Percentiles rank a stretch among this genome's conserved stretches.
phyloP scores from a whole-genome alignment of 1,284 basidiomycete genomes.

The Porodaedalea pini region DNA sequence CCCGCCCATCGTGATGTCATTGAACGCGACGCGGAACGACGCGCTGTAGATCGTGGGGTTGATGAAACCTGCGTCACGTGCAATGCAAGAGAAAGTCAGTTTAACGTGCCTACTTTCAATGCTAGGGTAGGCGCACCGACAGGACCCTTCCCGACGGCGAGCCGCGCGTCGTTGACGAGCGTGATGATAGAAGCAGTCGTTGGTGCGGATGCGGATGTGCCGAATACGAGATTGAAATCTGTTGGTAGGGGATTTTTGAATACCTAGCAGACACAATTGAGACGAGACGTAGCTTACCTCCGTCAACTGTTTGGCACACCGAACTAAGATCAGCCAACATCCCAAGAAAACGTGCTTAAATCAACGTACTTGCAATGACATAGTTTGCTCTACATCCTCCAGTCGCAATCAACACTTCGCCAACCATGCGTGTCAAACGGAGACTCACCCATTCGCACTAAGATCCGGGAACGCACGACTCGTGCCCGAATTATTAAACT shows the following conservation, averaged over 20 bases:
- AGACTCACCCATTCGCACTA: slow-evolving; percentile 24
- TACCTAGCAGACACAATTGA: background rate
- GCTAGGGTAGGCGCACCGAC: slow-evolving; percentile 26
- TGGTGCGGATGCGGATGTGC: slow-evolving; percentile 42
- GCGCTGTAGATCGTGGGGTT: slow-evolving; percentile 35
- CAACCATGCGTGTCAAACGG: background rate
- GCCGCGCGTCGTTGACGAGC: slow-evolving; percentile 47
- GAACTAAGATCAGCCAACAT: background rate
- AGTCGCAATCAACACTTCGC: background rate
- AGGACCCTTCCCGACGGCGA: slow-evolving; percentile 34
- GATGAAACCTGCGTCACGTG: slow-evolving; percentile 37
- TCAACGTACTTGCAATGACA: slow-evolving; percentile 27
- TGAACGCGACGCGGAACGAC: slow-evolving; percentile 29
- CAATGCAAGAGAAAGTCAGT: background rate
- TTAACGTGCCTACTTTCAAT: slow-evolving; percentile 3
- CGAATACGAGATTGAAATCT: slow-evolving; percentile 28
- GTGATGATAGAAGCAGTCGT: slow-evolving; percentile 43
- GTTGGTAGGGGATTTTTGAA: slow-evolving; percentile 1
- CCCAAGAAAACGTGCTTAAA: slow-evolving; percentile 14
- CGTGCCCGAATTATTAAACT: slow-evolving; percentile 30
- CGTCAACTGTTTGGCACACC: slow-evolving; percentile 14
- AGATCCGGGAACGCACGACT: slow-evolving; percentile 28
- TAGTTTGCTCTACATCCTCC: slow-evolving; percentile 23
- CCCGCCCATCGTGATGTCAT: slow-evolving; percentile 34
- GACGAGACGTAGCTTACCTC: slow-evolving; percentile 4